phyloP scores from a whole-genome alignment of 805 yeast species.

The Ogataea salicorniae region DNA sequence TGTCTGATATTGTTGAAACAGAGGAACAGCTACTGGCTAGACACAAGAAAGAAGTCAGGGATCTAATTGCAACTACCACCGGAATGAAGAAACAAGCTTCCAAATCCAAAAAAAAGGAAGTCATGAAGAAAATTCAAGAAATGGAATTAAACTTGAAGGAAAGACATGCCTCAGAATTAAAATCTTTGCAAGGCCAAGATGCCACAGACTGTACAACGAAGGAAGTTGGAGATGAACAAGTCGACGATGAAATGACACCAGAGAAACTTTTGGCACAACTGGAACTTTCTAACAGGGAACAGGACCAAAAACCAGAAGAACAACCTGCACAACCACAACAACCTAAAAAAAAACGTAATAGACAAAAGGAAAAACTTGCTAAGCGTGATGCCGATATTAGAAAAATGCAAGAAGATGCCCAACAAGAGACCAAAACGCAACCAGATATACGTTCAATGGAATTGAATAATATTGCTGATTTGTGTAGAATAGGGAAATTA shows the following conservation, averaged over 20 bases:
- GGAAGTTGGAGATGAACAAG: slow-evolving; percentile 17
- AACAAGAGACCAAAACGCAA: slow-evolving; percentile 56
- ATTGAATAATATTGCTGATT: slow-evolving; percentile 52
- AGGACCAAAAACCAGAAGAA: slow-evolving; percentile 11
- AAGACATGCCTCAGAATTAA: slow-evolving; percentile 52
- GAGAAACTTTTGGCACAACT: slow-evolving; percentile 61
- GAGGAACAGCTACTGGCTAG: slow-evolving; percentile 49
- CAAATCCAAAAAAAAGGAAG: slow-evolving; percentile 69
- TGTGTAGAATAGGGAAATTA: slow-evolving; percentile 47
- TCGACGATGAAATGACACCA: slow-evolving; percentile 52
- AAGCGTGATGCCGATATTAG: slow-evolving; percentile 67
- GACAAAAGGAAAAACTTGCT: slow-evolving; percentile 81
- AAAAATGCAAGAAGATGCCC: slow-evolving; percentile 60
- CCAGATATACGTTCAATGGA: slow-evolving; percentile 73
- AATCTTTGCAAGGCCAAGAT: slow-evolving; percentile 12
- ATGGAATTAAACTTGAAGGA: slow-evolving; percentile 51
- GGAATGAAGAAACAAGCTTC: slow-evolving; percentile 80
- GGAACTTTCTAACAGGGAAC: slow-evolving; percentile 33
- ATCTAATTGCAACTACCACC: slow-evolving; percentile 61
- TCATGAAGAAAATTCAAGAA: slow-evolving; percentile 51
- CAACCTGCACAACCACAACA: slow-evolving; percentile 2
- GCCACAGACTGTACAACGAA: not conserved
- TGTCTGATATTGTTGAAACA: slow-evolving; percentile 25
- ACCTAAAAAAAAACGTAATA: slow-evolving; percentile 51
- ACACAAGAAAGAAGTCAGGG: slow-evolving; percentile 66